These are phyloP conservation scores for Colletotrichum sp. DNA, from an alignment of 2,329 filamentous ascomycete genomes.

Conservation along the genomic window DNA sequence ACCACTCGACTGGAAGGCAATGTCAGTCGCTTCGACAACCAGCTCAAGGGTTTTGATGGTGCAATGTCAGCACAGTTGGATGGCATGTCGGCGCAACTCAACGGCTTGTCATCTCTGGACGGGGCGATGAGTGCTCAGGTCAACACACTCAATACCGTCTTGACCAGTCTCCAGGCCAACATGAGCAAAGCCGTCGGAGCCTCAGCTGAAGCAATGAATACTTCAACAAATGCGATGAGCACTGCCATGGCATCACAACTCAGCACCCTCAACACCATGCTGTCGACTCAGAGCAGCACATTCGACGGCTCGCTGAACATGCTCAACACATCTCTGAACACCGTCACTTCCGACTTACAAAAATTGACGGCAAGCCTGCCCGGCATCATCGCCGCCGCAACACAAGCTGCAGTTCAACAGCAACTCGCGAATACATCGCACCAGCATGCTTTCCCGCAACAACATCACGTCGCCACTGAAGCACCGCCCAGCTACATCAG, in stretches of 20 bases:
- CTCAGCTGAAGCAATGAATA: no score
- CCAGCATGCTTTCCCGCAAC: rapidly evolving
- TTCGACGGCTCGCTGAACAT: neutral
- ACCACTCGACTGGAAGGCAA: neutral
- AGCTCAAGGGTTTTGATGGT: neutral
- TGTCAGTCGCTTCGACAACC: neutral
- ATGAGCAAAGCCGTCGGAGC: neutral
- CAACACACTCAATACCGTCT: neutral
- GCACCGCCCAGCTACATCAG: neutral
- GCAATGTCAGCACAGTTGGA: neutral
- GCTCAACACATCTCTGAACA: neutral
- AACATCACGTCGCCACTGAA: neutral
- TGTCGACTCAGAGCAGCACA: neutral
- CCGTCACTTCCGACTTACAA: rapidly evolving
- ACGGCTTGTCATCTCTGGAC: no score
- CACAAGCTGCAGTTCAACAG: neutral
- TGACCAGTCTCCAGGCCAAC: neutral
- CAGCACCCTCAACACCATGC: neutral
- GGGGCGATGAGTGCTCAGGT: neutral
- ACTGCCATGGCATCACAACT: neutral
- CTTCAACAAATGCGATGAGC: no score
- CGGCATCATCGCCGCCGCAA: neutral
- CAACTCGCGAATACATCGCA: neutral
- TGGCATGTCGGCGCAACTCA: no score
- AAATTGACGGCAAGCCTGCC: neutral